Base-by-base conservation (phyloP, 768 basidiomycete species). In the Suillus variegatus region DNA sequence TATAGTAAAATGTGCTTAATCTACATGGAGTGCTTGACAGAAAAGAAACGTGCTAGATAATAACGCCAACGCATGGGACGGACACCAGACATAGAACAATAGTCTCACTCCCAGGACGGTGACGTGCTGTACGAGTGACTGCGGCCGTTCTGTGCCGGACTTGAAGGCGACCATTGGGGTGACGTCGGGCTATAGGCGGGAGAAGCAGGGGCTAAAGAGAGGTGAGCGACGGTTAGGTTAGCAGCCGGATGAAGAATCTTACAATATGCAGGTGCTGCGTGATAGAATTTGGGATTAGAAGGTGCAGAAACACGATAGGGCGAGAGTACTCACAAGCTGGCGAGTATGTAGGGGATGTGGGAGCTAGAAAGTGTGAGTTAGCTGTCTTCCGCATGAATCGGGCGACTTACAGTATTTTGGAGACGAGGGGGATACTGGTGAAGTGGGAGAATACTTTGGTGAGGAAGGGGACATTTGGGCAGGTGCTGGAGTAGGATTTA, bases 391-490 rank as follows among this genome's bases (percentile, higher is more conserved):
- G 28, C 3, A 14, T 28, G 25, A 60, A 14, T 25, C 28, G 0
- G 28, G 7, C 13, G 6, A 82, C 92, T 68, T 78, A 94, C 93
- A 94, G 76, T 94, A 94, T 85, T 91, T 93, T 63, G 96, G 96
- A 43, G 94, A 96, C 3, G 95, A 86, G 0, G 95, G 95, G 3
- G 93, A 95, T 9, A 90, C 87, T 76, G 96, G 96, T 4, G 94
- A 96, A 0, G 96, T 94, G 3, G 96, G 96, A 13, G 94, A 95
- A 77, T 95, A 97, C 72, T 90, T 93, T 8, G 95, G 95, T 38
- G 94, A 95, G 5, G 95, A 88, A 0, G 94, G 95, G 9, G 95
- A 95, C 82, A 91, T 85, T 63, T 92, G 89, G 28, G 88, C 85
- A 41, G 93, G 92, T 6, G 92, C 91, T 91, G 71, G 64, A 55